Evolutionary conservation across 2,329 filamentous ascomycete species (phyloP).

Genomic region (Leptodontidium sp.): DNA sequence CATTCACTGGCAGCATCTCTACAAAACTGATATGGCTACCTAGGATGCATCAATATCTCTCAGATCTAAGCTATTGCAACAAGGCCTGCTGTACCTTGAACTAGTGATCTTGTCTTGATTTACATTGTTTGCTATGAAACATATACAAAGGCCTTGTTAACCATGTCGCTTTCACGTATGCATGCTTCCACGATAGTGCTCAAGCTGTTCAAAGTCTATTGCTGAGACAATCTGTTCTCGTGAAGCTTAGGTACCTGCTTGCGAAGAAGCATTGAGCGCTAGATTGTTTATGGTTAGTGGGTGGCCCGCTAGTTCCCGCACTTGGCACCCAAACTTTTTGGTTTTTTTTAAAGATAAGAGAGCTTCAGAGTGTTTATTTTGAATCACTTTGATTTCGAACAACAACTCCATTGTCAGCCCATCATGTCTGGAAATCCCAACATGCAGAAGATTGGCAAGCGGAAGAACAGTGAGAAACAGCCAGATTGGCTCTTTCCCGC

Average conservation of each 20-base stretch:
- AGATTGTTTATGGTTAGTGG: background rate
- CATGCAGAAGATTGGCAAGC: constrained; percentile 45
- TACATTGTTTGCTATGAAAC: too few relatives aligned
- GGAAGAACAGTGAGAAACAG: constrained; percentile 37
- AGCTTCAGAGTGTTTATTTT: background rate
- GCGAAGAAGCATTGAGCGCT: background rate
- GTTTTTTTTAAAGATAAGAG: constrained; percentile 22
- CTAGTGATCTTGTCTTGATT: too few relatives aligned
- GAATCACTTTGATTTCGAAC: constrained; percentile 11
- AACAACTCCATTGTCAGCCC: constrained; percentile 24
- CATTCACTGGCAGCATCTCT: too few relatives aligned
- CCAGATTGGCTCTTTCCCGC: constrained; percentile 47
- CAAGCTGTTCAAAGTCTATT: background rate
- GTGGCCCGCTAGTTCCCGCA: constrained; percentile 13
- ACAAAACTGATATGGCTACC: too few relatives aligned
- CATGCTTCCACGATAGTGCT: background rate
- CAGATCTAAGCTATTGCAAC: too few relatives aligned
- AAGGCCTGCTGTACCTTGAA: too few relatives aligned
- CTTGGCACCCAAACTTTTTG: constrained; percentile 23
- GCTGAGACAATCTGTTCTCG: background rate
- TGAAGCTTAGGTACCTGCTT: background rate
- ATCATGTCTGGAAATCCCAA: constrained; percentile 46
- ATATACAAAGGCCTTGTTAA: too few relatives aligned
- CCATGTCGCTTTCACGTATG: too few relatives aligned
- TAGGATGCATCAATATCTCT: too few relatives aligned